Evolutionary conservation across 2,329 filamentous ascomycete genomes (phyloP).

Genomic region (Blastomyces parvus): DNA sequence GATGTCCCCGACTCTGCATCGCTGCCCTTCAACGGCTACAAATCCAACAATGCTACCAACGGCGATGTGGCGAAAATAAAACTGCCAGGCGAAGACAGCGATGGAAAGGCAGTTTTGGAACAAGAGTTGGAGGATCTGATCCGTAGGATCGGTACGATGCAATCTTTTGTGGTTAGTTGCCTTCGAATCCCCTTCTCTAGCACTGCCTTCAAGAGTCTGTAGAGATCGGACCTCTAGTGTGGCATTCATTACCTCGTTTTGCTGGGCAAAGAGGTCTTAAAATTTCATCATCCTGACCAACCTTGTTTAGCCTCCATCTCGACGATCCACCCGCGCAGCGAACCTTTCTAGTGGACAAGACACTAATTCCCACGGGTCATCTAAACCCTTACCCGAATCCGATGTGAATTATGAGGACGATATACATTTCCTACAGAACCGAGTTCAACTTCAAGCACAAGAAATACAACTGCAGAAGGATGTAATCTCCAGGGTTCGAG

Average conservation of each 20-base stretch:
- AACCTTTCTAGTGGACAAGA: constrained; percentile 32
- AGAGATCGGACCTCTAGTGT: neutral
- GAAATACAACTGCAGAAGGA: constrained; percentile 80
- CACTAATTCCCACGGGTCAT: constrained; percentile 44
- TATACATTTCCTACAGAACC: constrained; percentile 74
- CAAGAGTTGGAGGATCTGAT: constrained; percentile 71
- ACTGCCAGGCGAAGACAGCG: constrained; percentile 66
- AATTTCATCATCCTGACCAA: neutral
- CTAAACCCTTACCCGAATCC: constrained; percentile 38
- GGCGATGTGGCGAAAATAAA: constrained; percentile 49
- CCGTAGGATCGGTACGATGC: constrained; percentile 68
- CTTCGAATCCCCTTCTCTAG: constrained; percentile 5
- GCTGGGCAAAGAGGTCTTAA: constrained; percentile 12
- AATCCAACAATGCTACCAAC: constrained; percentile 34
- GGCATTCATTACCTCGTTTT: neutral
- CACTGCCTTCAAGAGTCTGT: constrained; percentile 10
- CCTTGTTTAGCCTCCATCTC: constrained; percentile 28
- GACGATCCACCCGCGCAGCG: constrained; percentile 30
- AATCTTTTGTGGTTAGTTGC: constrained; percentile 57
- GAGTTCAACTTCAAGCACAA: constrained; percentile 88
- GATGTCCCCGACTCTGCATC: constrained; percentile 29
- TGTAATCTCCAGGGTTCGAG: constrained; percentile 75
- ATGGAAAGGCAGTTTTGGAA: constrained; percentile 71
- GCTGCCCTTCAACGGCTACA: constrained; percentile 17
- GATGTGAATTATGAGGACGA: constrained; percentile 65